These are phyloP conservation scores for Oryza punctata DNA, from an alignment of 176 grass and related monocot genomes.

Conservation along the genomic window DNA sequence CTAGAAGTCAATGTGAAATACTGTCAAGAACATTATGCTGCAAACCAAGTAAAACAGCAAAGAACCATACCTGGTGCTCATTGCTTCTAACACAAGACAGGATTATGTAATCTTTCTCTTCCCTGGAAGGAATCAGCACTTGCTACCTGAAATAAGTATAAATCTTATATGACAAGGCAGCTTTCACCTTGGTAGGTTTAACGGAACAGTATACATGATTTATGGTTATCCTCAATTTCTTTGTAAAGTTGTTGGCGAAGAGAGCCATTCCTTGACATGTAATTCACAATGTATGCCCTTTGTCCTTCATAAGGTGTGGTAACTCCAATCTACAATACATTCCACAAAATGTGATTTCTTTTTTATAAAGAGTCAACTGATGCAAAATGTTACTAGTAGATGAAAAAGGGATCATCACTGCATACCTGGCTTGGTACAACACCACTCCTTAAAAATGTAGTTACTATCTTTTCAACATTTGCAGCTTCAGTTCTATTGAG, in stretches of 20 bases:
- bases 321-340: conserved; percentile 82
- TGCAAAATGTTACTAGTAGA: conserved; percentile 3
- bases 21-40: neutral
- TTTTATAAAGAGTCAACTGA: neutral
- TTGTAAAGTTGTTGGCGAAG: conserved; percentile 98
- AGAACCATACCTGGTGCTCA: conserved; percentile 90
- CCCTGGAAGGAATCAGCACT: conserved; percentile 99
- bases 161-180: conserved; percentile 28
- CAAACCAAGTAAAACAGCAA: conserved; percentile 14
- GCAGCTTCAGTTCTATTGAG: conserved; percentile 98
- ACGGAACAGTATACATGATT: neutral
- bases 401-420: neutral
- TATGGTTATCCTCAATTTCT: conserved; percentile 83
- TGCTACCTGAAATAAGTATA: conserved; percentile 69
- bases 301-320: conserved; percentile 99
- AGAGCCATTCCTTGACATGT: conserved; percentile 97
- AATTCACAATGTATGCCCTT: conserved; percentile 97
- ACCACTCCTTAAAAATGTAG: conserved; percentile 94
- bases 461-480: conserved; percentile 99
- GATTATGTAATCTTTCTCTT: conserved; percentile 98
- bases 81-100: conserved; percentile 99
- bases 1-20: neutral
- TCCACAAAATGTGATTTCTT: neutral
- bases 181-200: neutral
- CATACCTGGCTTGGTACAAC: conserved; percentile 96